Percentiles rank a stretch among this genome's conserved stretches.
Conservation (phyloP, 805 yeast genomes). For the Saccharomyces eubayanus region DNA sequence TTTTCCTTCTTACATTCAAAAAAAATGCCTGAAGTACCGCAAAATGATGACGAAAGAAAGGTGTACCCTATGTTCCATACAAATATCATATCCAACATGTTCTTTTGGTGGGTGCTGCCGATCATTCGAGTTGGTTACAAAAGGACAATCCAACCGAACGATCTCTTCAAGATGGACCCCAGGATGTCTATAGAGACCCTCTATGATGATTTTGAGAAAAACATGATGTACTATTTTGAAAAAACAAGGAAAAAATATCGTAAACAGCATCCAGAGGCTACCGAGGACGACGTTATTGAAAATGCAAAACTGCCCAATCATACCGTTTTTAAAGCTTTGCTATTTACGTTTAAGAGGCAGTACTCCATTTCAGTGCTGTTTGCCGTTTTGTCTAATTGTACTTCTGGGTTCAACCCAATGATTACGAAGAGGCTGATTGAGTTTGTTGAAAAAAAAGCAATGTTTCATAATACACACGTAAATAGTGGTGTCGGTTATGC, state of each 20-base stretch:
- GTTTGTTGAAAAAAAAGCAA: conserved; percentile 48
- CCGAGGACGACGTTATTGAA: conserved; percentile 34
- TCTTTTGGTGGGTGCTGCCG: conserved; percentile 65
- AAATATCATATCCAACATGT: conserved; percentile 37
- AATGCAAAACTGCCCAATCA: conserved; percentile 21
- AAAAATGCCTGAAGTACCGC: conserved; percentile 43
- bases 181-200: conserved; percentile 37
- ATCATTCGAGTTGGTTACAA: conserved; percentile 59
- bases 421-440: conserved; percentile 55
- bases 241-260: conserved; percentile 29
- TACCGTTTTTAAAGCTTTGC: conserved; percentile 38
- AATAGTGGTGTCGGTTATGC: conserved; percentile 71
- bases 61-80: conserved; percentile 40
- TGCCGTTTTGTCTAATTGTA: conserved; percentile 41
- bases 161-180: conserved; percentile 43
- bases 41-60: conserved; percentile 40
- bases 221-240: conserved; percentile 29
- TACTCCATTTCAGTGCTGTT: conserved; percentile 37
- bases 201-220: conserved; percentile 31
- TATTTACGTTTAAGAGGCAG: conserved; percentile 42
- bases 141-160: conserved; percentile 59
- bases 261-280: conserved; percentile 29
- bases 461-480: conserved; percentile 34
- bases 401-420: conserved; percentile 53
- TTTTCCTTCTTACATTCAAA: conserved; percentile 44